Evolutionary conservation across 1,284 basidiomycete species (phyloP).

Genomic region (Papiliotrema terrestris): DNA sequence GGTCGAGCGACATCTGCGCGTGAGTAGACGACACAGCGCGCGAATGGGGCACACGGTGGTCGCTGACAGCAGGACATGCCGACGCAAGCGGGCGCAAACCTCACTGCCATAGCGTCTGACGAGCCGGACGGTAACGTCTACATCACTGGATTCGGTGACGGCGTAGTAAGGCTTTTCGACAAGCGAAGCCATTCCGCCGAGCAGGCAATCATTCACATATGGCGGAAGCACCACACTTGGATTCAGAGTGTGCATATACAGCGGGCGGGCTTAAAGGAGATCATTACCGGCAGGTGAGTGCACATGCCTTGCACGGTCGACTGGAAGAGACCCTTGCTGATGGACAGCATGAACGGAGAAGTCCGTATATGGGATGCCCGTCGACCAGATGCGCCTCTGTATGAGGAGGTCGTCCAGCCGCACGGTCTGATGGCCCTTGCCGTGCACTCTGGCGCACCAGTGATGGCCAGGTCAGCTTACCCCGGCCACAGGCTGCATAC

Average conservation of each 20-base stretch:
- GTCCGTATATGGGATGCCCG: conserved; percentile 92
- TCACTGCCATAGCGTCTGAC: conserved; percentile 82
- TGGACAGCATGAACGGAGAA: conserved; percentile 74
- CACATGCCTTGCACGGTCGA: background rate
- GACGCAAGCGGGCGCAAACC: conserved; percentile 83
- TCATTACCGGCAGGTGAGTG: conserved; percentile 81
- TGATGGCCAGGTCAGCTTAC: conserved; percentile 76
- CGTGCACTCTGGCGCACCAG: conserved; percentile 76
- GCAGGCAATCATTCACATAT: conserved; percentile 71
- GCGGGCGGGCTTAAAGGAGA: conserved; percentile 65
- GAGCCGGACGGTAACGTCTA: conserved; percentile 71
- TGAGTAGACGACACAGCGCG: conserved; percentile 46
- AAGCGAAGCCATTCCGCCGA: conserved; percentile 79
- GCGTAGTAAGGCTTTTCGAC: conserved; percentile 86
- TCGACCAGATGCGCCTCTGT: conserved; percentile 59
- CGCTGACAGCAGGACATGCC: conserved; percentile 53
- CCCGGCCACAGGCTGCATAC: background rate
- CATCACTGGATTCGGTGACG: conserved; percentile 89
- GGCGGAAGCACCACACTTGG: conserved; percentile 82
- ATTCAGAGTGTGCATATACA: conserved; percentile 88
- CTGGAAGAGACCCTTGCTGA: conserved; percentile 1
- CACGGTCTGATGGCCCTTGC: conserved; percentile 80
- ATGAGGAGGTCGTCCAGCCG: conserved; percentile 65
- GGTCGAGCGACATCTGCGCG: conserved; percentile 77
- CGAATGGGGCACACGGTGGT: no score